phyloP scores from a whole-genome alignment of 768 basidiomycete genomes.

The Boletus patriciae region DNA sequence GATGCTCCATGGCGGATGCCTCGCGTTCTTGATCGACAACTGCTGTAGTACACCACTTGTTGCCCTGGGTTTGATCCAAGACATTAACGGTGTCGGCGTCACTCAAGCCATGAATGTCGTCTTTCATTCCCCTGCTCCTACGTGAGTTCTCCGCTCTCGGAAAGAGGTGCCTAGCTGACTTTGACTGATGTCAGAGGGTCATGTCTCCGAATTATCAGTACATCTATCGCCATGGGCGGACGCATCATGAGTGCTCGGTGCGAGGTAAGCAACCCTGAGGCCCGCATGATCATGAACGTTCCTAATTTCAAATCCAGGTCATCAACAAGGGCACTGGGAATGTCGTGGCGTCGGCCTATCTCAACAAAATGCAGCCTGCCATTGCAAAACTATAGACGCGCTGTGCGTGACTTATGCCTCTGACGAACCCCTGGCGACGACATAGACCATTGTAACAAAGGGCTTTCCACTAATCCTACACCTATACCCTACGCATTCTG shows the following conservation, averaged over 20 bases:
- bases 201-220: slow-evolving; percentile 57
- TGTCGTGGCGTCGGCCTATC: slow-evolving; percentile 62
- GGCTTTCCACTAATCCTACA: slow-evolving; percentile 14
- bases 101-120: slow-evolving; percentile 69
- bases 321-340: slow-evolving; percentile 57
- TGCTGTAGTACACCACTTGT: slow-evolving; percentile 70
- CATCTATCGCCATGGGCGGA: slow-evolving; percentile 65
- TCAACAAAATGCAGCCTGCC: slow-evolving; percentile 73
- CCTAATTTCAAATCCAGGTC: slow-evolving; percentile 40
- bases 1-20: slow-evolving; percentile 74
- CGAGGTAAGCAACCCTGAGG: slow-evolving; percentile 47
- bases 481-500: slow-evolving; percentile 23
- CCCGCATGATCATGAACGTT: not conserved
- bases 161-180: slow-evolving; percentile 7
- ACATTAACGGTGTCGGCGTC: slow-evolving; percentile 70
- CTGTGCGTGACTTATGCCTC: not conserved
- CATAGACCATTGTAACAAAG: slow-evolving; percentile 27
- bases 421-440: slow-evolving; percentile 13
- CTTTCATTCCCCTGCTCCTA: slow-evolving; percentile 67
- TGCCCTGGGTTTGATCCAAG: slow-evolving; percentile 59
- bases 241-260: slow-evolving; percentile 71
- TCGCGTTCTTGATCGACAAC: slow-evolving; percentile 74
- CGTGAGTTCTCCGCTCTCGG: slow-evolving; percentile 41
- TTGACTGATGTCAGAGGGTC: slow-evolving; percentile 47
- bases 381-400: slow-evolving; percentile 45